Percentiles rank a stretch among this genome's conserved stretches.
Evolutionary conservation across 2,329 filamentous ascomycete genomes (phyloP).

Genomic region (Ophiostoma fasciatum): DNA sequence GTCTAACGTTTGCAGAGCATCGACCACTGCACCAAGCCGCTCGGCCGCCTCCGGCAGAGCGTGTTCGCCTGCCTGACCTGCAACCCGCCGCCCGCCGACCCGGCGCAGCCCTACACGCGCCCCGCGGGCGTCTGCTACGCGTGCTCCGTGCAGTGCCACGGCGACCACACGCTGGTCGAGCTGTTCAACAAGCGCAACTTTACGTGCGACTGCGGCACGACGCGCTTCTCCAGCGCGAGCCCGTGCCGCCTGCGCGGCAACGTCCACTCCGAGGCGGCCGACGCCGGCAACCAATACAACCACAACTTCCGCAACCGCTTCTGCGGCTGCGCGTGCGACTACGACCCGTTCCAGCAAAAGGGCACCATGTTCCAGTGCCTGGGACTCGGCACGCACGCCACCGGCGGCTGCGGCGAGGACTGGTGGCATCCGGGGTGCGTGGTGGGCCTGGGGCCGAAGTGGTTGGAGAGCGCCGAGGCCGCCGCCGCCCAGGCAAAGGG

Average conservation of each 20-base stretch:
- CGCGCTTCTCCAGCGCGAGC: conserved; percentile 52
- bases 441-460: conserved; percentile 62
- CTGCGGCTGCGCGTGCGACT: conserved; percentile 77
- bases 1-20: conserved; percentile 66
- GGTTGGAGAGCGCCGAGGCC: conserved; percentile 38
- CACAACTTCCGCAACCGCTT: conserved; percentile 91
- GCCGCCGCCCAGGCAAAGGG: background rate
- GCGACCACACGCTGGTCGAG: conserved; percentile 87
- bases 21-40: conserved; percentile 78
- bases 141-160: conserved; percentile 92
- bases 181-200: conserved; percentile 94
- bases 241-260: conserved; percentile 68
- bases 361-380: conserved; percentile 98
- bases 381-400: conserved; percentile 63
- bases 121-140: conserved; percentile 87
- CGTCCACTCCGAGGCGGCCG: conserved; percentile 61
- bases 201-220: conserved; percentile 90
- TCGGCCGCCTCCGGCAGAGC: conserved; percentile 74
- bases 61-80: conserved; percentile 92
- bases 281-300: conserved; percentile 72
- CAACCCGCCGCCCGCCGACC: conserved; percentile 57
- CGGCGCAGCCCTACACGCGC: conserved; percentile 43
- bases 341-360: conserved; percentile 77
- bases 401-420: conserved; percentile 87
- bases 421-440: conserved; percentile 96